A percentile compares a stretch with the other conserved stretches of the same genome.
These are phyloP conservation scores for Aciculosporium take DNA, from an alignment of 2,329 filamentous ascomycete species.

Conservation along the genomic window DNA sequence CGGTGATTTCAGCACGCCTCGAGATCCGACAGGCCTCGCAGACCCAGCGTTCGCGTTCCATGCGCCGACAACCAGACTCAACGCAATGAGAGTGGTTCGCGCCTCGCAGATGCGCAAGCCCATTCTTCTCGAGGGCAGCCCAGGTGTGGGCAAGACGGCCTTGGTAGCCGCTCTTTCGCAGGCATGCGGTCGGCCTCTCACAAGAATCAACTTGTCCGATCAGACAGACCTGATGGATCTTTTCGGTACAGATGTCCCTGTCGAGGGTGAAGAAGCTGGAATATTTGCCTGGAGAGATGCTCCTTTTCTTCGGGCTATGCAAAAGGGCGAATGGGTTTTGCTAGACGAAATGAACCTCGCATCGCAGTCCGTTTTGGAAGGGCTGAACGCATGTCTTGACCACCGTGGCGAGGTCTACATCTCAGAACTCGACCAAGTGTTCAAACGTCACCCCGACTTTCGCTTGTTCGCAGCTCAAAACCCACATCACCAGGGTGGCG, in stretches of 20 bases:
- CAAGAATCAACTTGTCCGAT: slow-evolving; percentile 91
- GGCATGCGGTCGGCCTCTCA: slow-evolving; percentile 67
- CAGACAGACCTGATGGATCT: slow-evolving; percentile 96
- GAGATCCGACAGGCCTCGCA: slow-evolving; percentile 25
- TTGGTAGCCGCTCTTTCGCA: slow-evolving; percentile 73
- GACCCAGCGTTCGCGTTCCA: slow-evolving; percentile 48
- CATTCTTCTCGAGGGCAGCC: slow-evolving; percentile 86
- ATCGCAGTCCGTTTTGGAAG: slow-evolving; percentile 91
- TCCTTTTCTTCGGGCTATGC: slow-evolving; percentile 92
- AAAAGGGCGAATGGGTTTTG: slow-evolving; percentile 89
- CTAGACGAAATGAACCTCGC: slow-evolving; percentile 98
- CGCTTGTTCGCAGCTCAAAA: slow-evolving; percentile 96
- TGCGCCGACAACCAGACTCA: slow-evolving; percentile 77
- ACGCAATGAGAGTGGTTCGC: slow-evolving; percentile 79
- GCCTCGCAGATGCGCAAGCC: slow-evolving; percentile 82
- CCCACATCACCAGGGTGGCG: slow-evolving; percentile 91
- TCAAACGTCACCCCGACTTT: slow-evolving; percentile 78
- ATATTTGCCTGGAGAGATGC: slow-evolving; percentile 93
- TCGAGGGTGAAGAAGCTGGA: slow-evolving; percentile 82
- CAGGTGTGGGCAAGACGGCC: slow-evolving; percentile 96
- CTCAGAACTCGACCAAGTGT: slow-evolving; percentile 87
- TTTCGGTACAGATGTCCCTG: slow-evolving; percentile 90
- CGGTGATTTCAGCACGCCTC: slow-evolving; percentile 58
- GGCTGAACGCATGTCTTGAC: slow-evolving; percentile 89
- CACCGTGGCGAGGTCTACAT: slow-evolving; percentile 93